Conservation (phyloP, 371 early-diverging fungal species). For the Mortierella sp. region DNA sequence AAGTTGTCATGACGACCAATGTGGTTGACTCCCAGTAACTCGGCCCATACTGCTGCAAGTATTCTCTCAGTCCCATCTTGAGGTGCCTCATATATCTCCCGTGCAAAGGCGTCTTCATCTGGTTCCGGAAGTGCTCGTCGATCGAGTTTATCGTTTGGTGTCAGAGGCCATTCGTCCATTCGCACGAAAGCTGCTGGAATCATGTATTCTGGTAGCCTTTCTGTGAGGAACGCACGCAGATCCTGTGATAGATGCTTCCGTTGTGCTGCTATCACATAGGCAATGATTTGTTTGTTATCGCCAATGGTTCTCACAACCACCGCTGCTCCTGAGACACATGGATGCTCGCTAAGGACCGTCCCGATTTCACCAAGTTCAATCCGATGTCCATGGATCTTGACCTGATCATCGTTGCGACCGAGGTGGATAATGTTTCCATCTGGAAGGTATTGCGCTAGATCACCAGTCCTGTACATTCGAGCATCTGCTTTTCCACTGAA, state of each 20-base stretch:
- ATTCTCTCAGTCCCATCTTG: slow-evolving; percentile 1
- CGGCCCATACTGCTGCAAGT: slow-evolving; percentile 9
- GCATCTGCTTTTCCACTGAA: slow-evolving; percentile 2
- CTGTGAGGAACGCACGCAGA: slow-evolving; percentile 4
- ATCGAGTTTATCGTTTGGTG: too few species aligned
- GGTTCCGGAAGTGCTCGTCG: too few species aligned
- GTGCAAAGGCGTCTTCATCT: too few species aligned
- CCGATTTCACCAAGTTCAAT: slow-evolving; percentile 56
- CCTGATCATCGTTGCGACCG: slow-evolving; percentile 52
- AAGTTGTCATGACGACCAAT: slow-evolving; percentile 27
- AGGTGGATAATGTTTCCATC: slow-evolving; percentile 47
- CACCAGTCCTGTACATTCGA: slow-evolving; percentile 55
- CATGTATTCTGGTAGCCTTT: slow-evolving; percentile 26
- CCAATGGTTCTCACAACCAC: slow-evolving; percentile 5
- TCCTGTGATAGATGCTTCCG: not conserved
- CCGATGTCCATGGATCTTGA: slow-evolving; percentile 58
- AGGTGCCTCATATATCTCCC: slow-evolving; percentile 14
- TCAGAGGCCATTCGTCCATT: too few species aligned
- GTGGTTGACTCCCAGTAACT: slow-evolving; percentile 2
- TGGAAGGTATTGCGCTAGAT: slow-evolving; percentile 41
- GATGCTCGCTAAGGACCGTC: slow-evolving; percentile 20
- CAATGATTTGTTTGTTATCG: slow-evolving; percentile 10
- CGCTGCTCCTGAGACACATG: slow-evolving; percentile 4
- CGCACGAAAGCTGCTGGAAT: too few species aligned
- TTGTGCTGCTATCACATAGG: slow-evolving; percentile 1